Percentiles rank a stretch among this genome's conserved stretches.
These are phyloP conservation scores for Fusarium chaquense DNA, from an alignment of 2,329 filamentous ascomycete species.

Conservation along the genomic window DNA sequence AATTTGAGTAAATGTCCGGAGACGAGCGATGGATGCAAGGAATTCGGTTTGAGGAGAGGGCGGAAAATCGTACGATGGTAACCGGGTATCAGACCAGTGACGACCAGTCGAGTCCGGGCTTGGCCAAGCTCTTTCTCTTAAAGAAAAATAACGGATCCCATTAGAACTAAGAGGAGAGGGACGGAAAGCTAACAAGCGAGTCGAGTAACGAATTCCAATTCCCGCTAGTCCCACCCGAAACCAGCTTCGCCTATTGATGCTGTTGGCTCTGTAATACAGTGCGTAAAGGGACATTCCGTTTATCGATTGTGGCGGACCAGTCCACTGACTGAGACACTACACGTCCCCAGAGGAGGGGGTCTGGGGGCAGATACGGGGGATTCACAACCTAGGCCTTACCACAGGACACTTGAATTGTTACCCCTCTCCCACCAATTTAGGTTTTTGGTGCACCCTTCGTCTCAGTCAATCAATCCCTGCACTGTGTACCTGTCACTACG, in stretches of 20 bases:
- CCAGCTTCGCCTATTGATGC: not conserved
- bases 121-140: conserved; percentile 39
- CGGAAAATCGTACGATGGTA: conserved; percentile 51
- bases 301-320: not conserved
- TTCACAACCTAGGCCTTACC: conserved; percentile 5
- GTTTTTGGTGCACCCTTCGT: conserved; percentile 2
- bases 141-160: conserved; percentile 9
- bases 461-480: not conserved
- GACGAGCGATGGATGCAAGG: conserved; percentile 45
- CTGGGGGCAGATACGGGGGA: conserved; percentile 1
- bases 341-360: conserved; percentile 3
- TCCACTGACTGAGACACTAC: conserved; percentile 6
- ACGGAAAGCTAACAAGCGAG: conserved; percentile 2
- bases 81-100: conserved; percentile 49
- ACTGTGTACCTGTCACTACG: conserved; percentile 21
- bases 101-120: conserved; percentile 41
- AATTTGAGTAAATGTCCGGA: conserved; percentile 40
- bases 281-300: not conserved
- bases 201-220: conserved; percentile 17
- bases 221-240: conserved; percentile 24
- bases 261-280: conserved; percentile 33
- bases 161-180: not conserved
- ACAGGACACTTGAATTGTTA: conserved; percentile 1
- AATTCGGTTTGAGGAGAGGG: conserved; percentile 47
- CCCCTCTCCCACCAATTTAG: conserved; percentile 5